Evolutionary conservation across 78 protist species (phyloP).

Genomic region (Dictyostelium discoideum): DNA sequence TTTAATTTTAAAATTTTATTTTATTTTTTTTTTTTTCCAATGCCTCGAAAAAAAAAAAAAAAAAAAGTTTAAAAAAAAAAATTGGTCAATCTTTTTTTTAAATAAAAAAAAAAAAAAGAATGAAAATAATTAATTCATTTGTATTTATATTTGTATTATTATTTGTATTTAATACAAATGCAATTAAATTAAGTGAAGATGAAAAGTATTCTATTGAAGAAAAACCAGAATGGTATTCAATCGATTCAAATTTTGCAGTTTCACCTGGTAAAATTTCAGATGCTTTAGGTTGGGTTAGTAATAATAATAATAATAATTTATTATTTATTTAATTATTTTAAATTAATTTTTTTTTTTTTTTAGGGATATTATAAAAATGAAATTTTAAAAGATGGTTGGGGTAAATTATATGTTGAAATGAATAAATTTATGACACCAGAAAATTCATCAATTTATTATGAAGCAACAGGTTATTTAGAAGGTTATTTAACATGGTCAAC

Average conservation of each 20-base stretch:
- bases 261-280: background rate
- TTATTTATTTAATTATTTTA: no score
- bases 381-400: constrained; percentile 60
- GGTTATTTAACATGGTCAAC: constrained; percentile 51
- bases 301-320: background rate
- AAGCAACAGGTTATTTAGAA: constrained; percentile 50
- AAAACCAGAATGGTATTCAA: constrained; percentile 40
- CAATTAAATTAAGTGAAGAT: background rate
- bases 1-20: no score
- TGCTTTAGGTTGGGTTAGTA: background rate
- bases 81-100: no score
- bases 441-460: background rate
- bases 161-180: background rate
- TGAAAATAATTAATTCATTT: background rate
- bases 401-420: constrained; percentile 45
- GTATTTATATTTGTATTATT: background rate
- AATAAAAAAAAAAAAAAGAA: background rate
- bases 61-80: no score
- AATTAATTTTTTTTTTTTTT: no score
- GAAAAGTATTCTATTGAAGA: background rate
- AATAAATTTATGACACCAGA: background rate
- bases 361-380: constrained; percentile 72
- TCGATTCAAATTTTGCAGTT: background rate
- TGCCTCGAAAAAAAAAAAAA: background rate
- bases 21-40: no score